Base-by-base conservation (phyloP, 768 basidiomycete genomes). In the Boletus vinaceobasis region DNA sequence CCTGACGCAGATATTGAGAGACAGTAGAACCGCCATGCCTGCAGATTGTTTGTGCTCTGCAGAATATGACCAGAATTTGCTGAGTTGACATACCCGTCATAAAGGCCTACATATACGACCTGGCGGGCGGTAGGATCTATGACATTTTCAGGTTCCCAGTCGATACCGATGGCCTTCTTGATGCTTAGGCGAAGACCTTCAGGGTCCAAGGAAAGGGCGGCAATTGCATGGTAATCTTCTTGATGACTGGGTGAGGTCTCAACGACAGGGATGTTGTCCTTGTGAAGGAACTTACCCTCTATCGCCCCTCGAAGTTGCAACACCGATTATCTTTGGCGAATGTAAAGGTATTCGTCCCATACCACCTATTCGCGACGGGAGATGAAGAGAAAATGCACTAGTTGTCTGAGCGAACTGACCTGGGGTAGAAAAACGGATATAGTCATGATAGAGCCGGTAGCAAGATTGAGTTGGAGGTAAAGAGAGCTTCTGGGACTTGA, bases 1-100 rank as follows among this genome's bases (percentile, higher is more conserved):
- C 87, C 60, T 94, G 86, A 19, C 88, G 84, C 31, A 94, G 77
- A 69, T 85, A 94, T 56, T 90, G 84, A 3, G 93, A 88, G 17
- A 95, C 93, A 10, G 87, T 87, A n/a, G 87, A 87, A 9, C 94
- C 94, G 7, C 94, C 94, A 65, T 97, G 94, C 8, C 91, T 93
- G 55, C n/a, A 29, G n/a, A 36, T 23, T 23, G n/a, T 52, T 51
- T n/a, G n/a, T 32, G 15, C 42, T 38, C 44, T 58, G 54, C 55
- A 52, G 3, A 13, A 46, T 33, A 17, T 14, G 14, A 15, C 13
- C 0, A 15, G 27, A 43, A 43, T 19, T 35, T 19, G 27, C 10
- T 8, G 47, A 31, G 42, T n/a, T 33, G 31, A 48, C 79, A 53
- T 62, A 90, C 90, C 94, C 94, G 55, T 97, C 94, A 68, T 93